These are phyloP conservation scores for Albugo laibachii DNA, from an alignment of 352 stramenopile species.

Conservation along the genomic window DNA sequence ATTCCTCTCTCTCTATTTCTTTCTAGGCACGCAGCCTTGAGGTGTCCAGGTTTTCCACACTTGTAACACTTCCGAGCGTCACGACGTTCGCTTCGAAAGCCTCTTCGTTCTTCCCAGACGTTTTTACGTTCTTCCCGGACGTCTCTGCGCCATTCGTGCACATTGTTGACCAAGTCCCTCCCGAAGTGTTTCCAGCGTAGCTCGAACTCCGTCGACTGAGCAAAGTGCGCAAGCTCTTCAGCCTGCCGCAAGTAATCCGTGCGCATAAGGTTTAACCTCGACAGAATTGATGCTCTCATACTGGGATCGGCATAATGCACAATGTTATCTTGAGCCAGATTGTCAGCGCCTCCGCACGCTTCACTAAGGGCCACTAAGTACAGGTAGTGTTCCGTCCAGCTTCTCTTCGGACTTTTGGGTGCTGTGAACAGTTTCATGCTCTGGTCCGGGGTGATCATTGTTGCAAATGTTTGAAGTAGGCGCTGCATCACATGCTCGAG, in stretches of 20 bases:
- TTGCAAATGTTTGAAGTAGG: conserved; percentile 2
- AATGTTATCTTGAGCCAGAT: conserved; percentile 2
- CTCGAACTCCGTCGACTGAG: neutral
- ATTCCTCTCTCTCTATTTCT: neutral
- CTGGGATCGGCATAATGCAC: neutral
- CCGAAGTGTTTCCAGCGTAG: neutral
- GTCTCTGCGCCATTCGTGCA: neutral
- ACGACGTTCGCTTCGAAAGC: no score
- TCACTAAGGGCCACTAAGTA: conserved; percentile 2
- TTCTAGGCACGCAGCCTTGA: neutral
- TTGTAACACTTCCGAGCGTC: neutral
- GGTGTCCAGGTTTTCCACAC: neutral
- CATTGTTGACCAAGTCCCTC: neutral
- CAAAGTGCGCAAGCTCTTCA: neutral
- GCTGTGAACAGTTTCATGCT: conserved; percentile 1
- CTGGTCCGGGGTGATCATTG: neutral
- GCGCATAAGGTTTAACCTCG: neutral
- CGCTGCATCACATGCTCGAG: neutral
- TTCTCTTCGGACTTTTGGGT: neutral
- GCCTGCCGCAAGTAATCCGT: neutral
- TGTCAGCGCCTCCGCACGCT: neutral
- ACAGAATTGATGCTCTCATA: neutral
- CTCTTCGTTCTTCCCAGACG: neutral
- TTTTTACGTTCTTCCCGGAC: neutral
- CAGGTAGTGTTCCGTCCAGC: conserved; percentile 3